Base-by-base conservation (phyloP, 345 rosid species). In the Conringia planisiliqua region DNA sequence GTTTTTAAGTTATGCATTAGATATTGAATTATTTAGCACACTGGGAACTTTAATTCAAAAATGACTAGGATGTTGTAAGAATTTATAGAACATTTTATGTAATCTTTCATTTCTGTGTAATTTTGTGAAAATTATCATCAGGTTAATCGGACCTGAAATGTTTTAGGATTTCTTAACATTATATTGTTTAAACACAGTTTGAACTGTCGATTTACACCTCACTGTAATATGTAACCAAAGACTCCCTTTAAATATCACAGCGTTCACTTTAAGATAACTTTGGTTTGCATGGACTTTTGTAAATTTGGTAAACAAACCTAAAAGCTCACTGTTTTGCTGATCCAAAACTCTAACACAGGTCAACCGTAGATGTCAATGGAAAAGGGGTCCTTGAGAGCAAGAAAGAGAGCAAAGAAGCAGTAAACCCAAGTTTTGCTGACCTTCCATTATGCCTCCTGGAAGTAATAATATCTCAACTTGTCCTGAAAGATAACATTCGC, bases 401-500 rank as follows among this genome's bases (percentile, higher is more conserved):
- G 65, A 56, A 42, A 17, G 35, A 17, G 24, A 46, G 17, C 58
- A 60, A 22, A 36, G 59, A 59, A 46, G 38, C 16, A 47, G 75
- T 6, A 35, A 71, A 47, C 0, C 59, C 75, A 35, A 60, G 59
- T 46, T 70, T 59, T 24, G 67, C 74, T 32, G 74, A 70, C 46
- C 57, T 58, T 48, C 30, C 66, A 56, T 7, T 59, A 70, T 58
- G 74, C 9, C 88, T 90, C 67, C 71, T 86, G 68, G 88, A 90
- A 76, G 47, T 85, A 62, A 78, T 86, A 12, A 44, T 88, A 62
- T 57, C 83, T 22, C 71, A 18, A 18, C 80, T 90, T 36, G 38
- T 78, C 5, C 71, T 85, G 3, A 78, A 60, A 48, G 89, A 85
- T 42, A 90, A 86, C 58, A 47, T 90, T 26, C 83, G 72, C 11